These are phyloP conservation scores for Lichtheimia ramosa DNA, from an alignment of 371 early-diverging fungal species.

Conservation along the genomic window DNA sequence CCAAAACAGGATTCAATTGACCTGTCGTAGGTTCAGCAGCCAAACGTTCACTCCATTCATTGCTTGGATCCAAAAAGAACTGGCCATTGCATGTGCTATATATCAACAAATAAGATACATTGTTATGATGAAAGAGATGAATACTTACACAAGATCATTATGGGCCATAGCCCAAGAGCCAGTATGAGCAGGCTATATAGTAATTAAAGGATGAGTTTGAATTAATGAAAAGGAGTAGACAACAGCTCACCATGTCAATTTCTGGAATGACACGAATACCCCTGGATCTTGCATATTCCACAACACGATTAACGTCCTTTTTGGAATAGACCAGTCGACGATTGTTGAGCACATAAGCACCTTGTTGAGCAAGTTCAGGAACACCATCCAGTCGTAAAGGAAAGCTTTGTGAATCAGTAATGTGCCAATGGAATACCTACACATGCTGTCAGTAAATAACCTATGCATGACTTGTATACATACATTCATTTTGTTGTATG, in stretches of 20 bases:
- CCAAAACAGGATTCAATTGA: slow-evolving; percentile 65
- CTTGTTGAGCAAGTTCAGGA: slow-evolving; percentile 63
- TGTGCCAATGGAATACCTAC: slow-evolving; percentile 77
- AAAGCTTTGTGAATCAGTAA: slow-evolving; percentile 72
- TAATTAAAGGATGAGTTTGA: not conserved
- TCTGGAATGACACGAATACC: slow-evolving; percentile 75
- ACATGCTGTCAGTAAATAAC: not conserved
- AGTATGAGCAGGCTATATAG: slow-evolving; percentile 72
- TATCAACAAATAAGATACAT: not conserved
- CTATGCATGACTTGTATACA: not conserved
- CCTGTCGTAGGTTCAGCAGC: slow-evolving; percentile 75
- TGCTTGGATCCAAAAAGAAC: slow-evolving; percentile 30
- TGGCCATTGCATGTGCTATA: slow-evolving; percentile 34
- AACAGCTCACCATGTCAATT: slow-evolving; percentile 67
- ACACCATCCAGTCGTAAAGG: slow-evolving; percentile 50
- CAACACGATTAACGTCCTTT: slow-evolving; percentile 57
- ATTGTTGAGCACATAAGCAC: slow-evolving; percentile 47
- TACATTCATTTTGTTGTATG: slow-evolving; percentile 59
- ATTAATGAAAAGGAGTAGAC: too few species aligned
- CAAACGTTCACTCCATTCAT: slow-evolving; percentile 49
- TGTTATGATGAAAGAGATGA: not conserved
- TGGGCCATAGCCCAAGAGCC: slow-evolving; percentile 44
- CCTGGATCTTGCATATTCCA: slow-evolving; percentile 57
- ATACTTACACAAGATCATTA: slow-evolving; percentile 38
- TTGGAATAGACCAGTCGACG: slow-evolving; percentile 59